Conservation (phyloP, 139 green algal species). For the Pleodorina starrii region DNA sequence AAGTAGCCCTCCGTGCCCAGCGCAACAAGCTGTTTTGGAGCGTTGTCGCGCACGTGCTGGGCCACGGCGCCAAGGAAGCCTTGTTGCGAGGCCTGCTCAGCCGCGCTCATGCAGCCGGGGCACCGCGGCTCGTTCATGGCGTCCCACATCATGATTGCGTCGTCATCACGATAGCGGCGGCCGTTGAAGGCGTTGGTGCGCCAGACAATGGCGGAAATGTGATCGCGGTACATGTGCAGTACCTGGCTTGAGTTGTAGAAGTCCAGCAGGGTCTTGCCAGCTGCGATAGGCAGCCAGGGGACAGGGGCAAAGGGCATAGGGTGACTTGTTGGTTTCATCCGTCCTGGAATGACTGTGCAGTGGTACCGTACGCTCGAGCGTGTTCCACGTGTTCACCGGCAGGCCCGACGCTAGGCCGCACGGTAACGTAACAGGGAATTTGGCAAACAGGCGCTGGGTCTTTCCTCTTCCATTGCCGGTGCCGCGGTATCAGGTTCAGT, state of each 20-base stretch:
- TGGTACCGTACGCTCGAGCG: no score
- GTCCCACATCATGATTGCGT: conserved; percentile 30
- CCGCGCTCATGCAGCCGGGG: conserved; percentile 5
- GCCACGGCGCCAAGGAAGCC: background rate
- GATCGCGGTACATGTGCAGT: conserved; percentile 34
- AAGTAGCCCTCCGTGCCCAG: conserved; percentile 53
- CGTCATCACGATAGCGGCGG: conserved; percentile 30
- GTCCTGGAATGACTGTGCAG: no score
- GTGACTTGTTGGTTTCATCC: no score
- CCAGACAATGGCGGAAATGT: conserved; percentile 22
- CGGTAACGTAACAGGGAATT: no score
- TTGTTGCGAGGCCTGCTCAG: background rate
- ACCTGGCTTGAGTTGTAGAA: background rate
- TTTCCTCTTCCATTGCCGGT: no score
- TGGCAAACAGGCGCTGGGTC: no score
- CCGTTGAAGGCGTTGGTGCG: conserved; percentile 47
- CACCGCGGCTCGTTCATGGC: conserved; percentile 33
- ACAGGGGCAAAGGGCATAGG: no score
- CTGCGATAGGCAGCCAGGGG: no score
- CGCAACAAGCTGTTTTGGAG: conserved; percentile 36
- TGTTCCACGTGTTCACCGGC: no score
- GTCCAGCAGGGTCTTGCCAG: conserved; percentile 17
- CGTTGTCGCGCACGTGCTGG: background rate
- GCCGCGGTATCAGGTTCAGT: no score
- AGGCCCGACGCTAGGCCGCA: no score